Evolutionary conservation across 371 early-diverging fungal species (phyloP), one percentile per base, ranked within the genome.

Genomic region (Funneliformis caledonium): DNA sequence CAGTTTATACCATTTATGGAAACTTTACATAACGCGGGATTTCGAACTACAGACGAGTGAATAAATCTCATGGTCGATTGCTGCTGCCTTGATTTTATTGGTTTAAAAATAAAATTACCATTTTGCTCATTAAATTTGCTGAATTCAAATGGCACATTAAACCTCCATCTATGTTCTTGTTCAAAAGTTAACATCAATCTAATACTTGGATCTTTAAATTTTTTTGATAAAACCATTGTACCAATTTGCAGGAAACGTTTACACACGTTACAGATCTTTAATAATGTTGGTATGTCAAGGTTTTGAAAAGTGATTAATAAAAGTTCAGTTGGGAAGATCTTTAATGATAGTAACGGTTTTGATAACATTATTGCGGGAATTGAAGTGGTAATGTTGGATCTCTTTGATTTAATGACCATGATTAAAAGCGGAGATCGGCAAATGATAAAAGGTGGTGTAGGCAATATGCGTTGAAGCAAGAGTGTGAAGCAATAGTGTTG

Each of bases 81-180:
- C 26, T 26, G 1, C 48, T 52, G 19, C 6, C 8, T 33, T 19
- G 37, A 19, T 78, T 31, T 48, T 37, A 37, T 37, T 1, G 78
- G 78, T 68, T 50, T 78, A 48, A 78, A 78, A 42, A 67, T 45
- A 2, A 78, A 50, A 19, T 48, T 47, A n/a, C 52, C 67, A 22
- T 6, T 78, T 10, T 68, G 9, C 10, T 19, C n/a, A 45, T 78
- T 37, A 48, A 65, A 47, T 26, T 48, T 47, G 2, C 19, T 33
- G 37, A 78, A 67, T n/a, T 14, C 16, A 10, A 78, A 78, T 31
- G 50, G 16, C 19, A 78, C 19, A 22, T 31, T 7, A 68, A 1
- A 47, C 31, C 26, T 52, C 50, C 67, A 67, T 50, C 31, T 42
- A 42, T 78, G 37, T 31, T 78, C 78, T 78, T 78, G 78, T 19